Evolutionary conservation across 164 flowering plant genomes (phyloP), one percentile per base, ranked within the genome.

Genomic region (Paratinospora sagittata): DNA sequence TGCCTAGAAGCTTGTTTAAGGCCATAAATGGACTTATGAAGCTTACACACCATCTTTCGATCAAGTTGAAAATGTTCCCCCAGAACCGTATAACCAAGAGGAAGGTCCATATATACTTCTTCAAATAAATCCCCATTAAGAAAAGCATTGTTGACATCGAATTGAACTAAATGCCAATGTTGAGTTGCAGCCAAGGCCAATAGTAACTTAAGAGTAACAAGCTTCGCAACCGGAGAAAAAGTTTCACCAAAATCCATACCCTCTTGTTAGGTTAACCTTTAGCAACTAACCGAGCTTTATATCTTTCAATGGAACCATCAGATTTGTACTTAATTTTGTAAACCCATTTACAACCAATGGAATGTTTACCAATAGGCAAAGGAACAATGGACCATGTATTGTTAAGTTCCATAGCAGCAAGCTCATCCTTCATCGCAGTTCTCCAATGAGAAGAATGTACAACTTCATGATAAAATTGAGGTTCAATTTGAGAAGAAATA

Each of bases 21-120:
- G 10, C 73, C 73, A 63, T 71, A 71, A 0, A 63, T 19, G 1
- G 68, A 72, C 49, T 72, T 72, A n/a, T 65, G 47, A 11, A 47
- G 17, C 34, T 5, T 47, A 16, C 55, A 47, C 1, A 47, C 55
- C 1, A 47, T 1, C 9, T 16, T 47, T 3, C 17, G 1, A 47
- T 16, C 55, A 47, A 1, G 55, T 8, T 8, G 17, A 11, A 8
- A 47, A 47, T 47, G 12, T 1, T 3, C 17, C 34, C 34, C 55
- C 17, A 1, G 1, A 47, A 11, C 17, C 55, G 1, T 47, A 47
- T 47, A 47, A 47, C 55, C 55, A 47, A 47, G 55, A 47, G 55
- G 55, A 47, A 47, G 55, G 5, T 47, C 55, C 55, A 47, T 47
- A 5, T 47, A 47, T 1, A 47, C 55, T 8, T 47, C 55, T 8